Percentiles rank a stretch among this genome's conserved stretches.
These are phyloP conservation scores for Cutaneotrichosporon spelunceum DNA, from an alignment of 1,284 basidiomycete species.

Conservation along the genomic window DNA sequence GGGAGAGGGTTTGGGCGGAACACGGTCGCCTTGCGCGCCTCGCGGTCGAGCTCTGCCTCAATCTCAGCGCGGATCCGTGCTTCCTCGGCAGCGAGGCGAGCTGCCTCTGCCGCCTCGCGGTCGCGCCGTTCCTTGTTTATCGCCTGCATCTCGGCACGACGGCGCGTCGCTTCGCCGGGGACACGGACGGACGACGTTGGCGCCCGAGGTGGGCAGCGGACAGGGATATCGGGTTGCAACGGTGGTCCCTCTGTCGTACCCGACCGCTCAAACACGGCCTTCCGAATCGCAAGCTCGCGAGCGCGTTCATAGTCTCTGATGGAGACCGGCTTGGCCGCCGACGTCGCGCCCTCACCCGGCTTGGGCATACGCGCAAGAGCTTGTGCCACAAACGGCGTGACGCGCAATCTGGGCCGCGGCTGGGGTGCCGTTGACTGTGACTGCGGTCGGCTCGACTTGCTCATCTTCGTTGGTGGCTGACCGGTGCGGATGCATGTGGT, in stretches of 20 bases:
- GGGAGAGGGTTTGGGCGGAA: constrained; percentile 39
- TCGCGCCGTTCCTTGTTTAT: constrained; percentile 26
- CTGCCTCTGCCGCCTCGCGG: constrained; percentile 14
- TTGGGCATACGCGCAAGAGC: constrained; percentile 34
- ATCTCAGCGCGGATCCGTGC: constrained; percentile 22
- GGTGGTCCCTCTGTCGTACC: background rate
- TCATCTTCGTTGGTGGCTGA: background rate
- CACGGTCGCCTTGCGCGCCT: constrained; percentile 32
- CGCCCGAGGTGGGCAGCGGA: too few relatives aligned
- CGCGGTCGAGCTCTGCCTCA: constrained; percentile 31
- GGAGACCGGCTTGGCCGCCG: constrained; percentile 20
- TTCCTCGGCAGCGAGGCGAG: constrained; percentile 22
- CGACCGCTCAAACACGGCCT: constrained; percentile 32
- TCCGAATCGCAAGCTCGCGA: constrained; percentile 24
- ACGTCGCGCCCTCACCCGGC: constrained; percentile 27
- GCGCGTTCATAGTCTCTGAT: constrained; percentile 33
- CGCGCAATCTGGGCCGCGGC: background rate
- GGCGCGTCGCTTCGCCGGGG: constrained; percentile 35
- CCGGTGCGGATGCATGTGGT: background rate
- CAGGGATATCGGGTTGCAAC: background rate
- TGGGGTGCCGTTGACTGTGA: background rate
- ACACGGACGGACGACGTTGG: background rate
- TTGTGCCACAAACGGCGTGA: constrained; percentile 31
- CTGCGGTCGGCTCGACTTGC: background rate
- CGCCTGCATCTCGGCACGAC: constrained; percentile 27